A percentile compares a stretch with the other conserved stretches of the same genome.
These are phyloP conservation scores for Boletus sp. DNA, from an alignment of 1,284 basidiomycete genomes.

Conservation along the genomic window DNA sequence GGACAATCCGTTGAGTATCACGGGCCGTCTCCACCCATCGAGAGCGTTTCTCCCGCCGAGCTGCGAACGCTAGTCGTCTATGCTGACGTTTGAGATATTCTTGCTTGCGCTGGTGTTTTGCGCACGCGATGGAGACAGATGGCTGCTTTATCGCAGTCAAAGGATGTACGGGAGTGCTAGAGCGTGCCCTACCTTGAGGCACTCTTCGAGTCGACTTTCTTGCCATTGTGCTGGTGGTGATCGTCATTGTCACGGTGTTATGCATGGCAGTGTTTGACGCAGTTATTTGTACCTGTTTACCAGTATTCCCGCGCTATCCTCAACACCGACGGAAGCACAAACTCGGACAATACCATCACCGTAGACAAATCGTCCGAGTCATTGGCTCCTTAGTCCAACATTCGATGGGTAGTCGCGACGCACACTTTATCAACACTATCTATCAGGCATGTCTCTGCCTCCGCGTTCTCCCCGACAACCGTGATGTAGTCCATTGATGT, in stretches of 20 bases:
- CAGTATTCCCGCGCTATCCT: background rate
- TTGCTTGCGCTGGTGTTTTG: conserved; percentile 26
- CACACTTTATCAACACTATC: background rate
- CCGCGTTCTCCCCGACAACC: conserved; percentile 7
- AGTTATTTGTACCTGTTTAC: conserved; percentile 19
- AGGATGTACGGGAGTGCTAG: conserved; percentile 17
- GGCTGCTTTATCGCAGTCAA: conserved; percentile 29
- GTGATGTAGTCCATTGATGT: background rate
- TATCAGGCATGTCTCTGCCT: conserved; percentile 11
- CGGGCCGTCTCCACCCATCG: conserved; percentile 35
- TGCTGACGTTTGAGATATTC: conserved; percentile 19
- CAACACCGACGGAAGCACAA: background rate
- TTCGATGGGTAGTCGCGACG: conserved; percentile 18
- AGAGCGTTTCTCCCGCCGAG: conserved; percentile 25
- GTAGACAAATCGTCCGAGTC: conserved; percentile 16
- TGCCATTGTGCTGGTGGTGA: conserved; percentile 19
- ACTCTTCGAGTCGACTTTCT: conserved; percentile 23
- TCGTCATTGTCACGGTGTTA: conserved; percentile 8
- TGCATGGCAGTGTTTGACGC: conserved; percentile 4
- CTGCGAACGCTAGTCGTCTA: conserved; percentile 21
- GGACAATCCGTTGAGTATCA: conserved; percentile 41
- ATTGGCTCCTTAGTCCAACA: conserved; percentile 29
- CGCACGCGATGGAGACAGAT: conserved; percentile 8
- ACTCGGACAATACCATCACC: conserved; percentile 24
- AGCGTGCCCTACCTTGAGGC: conserved; percentile 28